Conservation (phyloP, 495 filamentous ascomycete genomes). For the Amphirosellinia nigrospora region DNA sequence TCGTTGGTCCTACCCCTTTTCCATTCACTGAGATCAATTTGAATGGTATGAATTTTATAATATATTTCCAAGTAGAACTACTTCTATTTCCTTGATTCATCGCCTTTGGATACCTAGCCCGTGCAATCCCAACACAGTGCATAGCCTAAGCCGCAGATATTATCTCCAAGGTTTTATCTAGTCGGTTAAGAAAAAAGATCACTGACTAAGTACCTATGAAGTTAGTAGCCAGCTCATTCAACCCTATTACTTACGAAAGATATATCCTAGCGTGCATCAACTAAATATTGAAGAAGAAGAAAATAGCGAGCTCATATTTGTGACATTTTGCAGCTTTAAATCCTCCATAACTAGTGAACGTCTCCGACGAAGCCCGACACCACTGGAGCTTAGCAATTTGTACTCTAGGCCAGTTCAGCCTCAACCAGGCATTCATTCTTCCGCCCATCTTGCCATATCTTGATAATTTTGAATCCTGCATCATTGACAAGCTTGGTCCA, state of each 20-base stretch:
- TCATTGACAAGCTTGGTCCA: conserved; percentile 49
- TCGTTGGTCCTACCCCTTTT: not conserved
- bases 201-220: too few relatives aligned
- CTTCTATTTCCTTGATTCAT: too few relatives aligned
- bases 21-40: not conserved
- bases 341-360: not conserved
- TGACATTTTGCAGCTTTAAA: too few relatives aligned
- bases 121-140: too few relatives aligned
- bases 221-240: not conserved
- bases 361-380: not conserved
- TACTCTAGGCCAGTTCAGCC: conserved; percentile 35
- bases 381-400: not conserved
- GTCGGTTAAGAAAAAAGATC: not conserved
- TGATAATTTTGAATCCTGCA: conserved; percentile 50
- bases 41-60: not conserved
- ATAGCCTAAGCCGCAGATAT: not conserved
- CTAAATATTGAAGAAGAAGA: too few relatives aligned
- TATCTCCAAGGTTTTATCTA: not conserved
- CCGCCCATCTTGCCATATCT: conserved; percentile 44
- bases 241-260: not conserved
- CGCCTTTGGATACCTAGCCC: too few relatives aligned
- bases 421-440: conserved; percentile 35
- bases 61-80: too few relatives aligned
- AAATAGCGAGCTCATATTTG: too few relatives aligned
- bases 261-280: not conserved